A percentile compares a stretch with the other conserved stretches of the same genome.
These are phyloP conservation scores for Psilocybe subaeruginosa DNA, from an alignment of 768 basidiomycete genomes.

Conservation along the genomic window DNA sequence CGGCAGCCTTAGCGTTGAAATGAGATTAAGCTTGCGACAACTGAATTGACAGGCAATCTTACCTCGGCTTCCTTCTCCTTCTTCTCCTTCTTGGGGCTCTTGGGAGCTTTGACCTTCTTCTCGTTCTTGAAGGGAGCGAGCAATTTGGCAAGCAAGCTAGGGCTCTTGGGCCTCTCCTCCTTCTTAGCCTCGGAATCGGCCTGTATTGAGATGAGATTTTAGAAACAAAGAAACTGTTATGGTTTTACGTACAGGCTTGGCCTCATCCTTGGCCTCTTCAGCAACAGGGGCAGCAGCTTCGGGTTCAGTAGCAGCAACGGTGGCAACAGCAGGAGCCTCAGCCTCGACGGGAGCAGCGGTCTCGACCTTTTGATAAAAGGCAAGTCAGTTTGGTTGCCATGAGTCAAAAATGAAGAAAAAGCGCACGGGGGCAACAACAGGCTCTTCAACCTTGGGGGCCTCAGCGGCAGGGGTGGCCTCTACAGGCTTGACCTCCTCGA, in stretches of 20 bases:
- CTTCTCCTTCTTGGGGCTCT: slow-evolving; percentile 83
- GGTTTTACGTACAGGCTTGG: slow-evolving; percentile 40
- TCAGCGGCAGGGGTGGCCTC: slow-evolving; percentile 38
- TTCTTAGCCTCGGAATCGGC: slow-evolving; percentile 64
- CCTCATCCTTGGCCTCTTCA: slow-evolving; percentile 42
- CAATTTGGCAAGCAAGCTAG: slow-evolving; percentile 73
- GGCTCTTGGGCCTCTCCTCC: slow-evolving; percentile 83
- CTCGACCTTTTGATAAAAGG: slow-evolving; percentile 17
- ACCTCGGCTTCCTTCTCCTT: slow-evolving; percentile 76
- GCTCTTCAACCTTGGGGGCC: slow-evolving; percentile 43
- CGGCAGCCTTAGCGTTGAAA: slow-evolving; percentile 32
- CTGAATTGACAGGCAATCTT: slow-evolving; percentile 16
- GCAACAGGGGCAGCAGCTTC: slow-evolving; percentile 22
- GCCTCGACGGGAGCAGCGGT: slow-evolving; percentile 33
- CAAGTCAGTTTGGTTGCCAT: background rate
- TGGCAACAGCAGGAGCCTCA: slow-evolving; percentile 30
- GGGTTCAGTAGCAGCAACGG: slow-evolving; percentile 22
- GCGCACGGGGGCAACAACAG: slow-evolving; percentile 39
- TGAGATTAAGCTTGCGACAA: slow-evolving; percentile 1
- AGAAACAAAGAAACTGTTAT: slow-evolving; percentile 12
- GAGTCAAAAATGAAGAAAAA: background rate
- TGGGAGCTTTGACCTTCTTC: slow-evolving; percentile 69
- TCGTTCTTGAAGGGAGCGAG: slow-evolving; percentile 75
- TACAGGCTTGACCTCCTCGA: slow-evolving; percentile 31
- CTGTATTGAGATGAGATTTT: slow-evolving; percentile 27